These are phyloP conservation scores for Acmispon strigosus DNA, from an alignment of 306 rosid species.

Conservation along the genomic window DNA sequence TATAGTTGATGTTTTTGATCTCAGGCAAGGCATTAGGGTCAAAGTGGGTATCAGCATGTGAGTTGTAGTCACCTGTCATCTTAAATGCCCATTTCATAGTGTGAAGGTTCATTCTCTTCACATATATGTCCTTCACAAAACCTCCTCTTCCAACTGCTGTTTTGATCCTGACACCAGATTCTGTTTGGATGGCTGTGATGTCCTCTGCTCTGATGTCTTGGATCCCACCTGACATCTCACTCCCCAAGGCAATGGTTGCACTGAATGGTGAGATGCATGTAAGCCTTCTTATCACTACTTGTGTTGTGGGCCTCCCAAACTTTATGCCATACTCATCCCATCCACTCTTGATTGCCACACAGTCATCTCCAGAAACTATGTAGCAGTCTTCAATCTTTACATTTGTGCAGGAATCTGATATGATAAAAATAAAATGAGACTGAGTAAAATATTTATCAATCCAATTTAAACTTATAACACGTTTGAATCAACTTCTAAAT, in stretches of 20 bases:
- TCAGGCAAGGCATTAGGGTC: conserved; percentile 73
- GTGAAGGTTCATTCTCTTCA: conserved; percentile 52
- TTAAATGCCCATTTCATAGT: conserved; percentile 87
- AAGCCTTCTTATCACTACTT: conserved; percentile 55
- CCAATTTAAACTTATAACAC: not conserved
- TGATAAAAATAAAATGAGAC: not conserved
- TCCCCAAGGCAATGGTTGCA: conserved; percentile 79
- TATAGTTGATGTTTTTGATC: conserved; percentile 53
- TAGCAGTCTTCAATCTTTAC: conserved; percentile 74
- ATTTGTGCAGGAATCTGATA: conserved; percentile 75
- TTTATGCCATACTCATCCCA: conserved; percentile 88
- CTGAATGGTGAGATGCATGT: conserved; percentile 80
- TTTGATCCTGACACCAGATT: conserved; percentile 74
- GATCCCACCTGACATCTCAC: conserved; percentile 88
- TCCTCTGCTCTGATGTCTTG: conserved; percentile 75
- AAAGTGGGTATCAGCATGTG: conserved; percentile 63
- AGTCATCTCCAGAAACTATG: conserved; percentile 85
- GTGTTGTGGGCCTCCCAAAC: conserved; percentile 67
- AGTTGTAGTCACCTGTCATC: conserved; percentile 80
- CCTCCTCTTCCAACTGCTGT: conserved; percentile 85
- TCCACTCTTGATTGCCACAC: conserved; percentile 83
- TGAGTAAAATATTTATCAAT: not conserved
- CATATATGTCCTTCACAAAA: conserved; percentile 69
- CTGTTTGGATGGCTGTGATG: conserved; percentile 52
- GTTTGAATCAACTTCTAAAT: no score